Evolutionary conservation across 352 stramenopile genomes (phyloP), one percentile per base, ranked within the genome.

Genomic region (Globisporangium megalacanthum): DNA sequence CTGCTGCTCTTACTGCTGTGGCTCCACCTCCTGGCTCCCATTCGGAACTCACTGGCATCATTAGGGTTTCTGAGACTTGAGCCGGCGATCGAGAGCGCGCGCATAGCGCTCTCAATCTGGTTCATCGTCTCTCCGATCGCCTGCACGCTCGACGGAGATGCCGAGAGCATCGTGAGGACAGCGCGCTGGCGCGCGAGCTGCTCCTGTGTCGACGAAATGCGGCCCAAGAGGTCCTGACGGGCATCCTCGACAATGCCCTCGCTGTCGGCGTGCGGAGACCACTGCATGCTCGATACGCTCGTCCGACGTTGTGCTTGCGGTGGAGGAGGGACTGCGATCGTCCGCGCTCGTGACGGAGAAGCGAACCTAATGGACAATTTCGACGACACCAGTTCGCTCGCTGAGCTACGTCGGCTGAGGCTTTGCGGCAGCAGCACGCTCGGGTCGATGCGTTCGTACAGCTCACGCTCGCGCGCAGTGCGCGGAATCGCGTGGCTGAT

Each of bases 191-290:
- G 59, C 19, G 69, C 73, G 11, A 93, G 68, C 36, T 89, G 60
- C 45, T 88, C 68, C 64, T 88, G 83, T 17, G 83, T 91, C 22
- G 69, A 70, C 44, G 79, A 78, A 55, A 91, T 83, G 49, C 80
- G 70, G 44, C 69, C 65, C 20, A 87, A 75, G 11, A 93, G 68
- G 47, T 86, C 73, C 14, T 78, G 65, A 47, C 69, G 79, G 10
- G 45, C 22, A 25, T 46, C 19, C 6, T n/a, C 39, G 3, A 15
- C 49, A 11, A 6, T 14, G 25, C 31, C 5, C 33, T 53, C 15
- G 3, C 31, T 7, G 31, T 14, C 20, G n/a, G 5, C 44, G 14
- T 29, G 44, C 44, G 22, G n/a, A 1, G 17, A 15, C 44, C 44
- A 49, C 19, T 20, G 6, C n/a, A 31, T 20, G 44, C 44, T 31